Evolutionary conservation across 2,329 filamentous ascomycete genomes (phyloP), one percentile per base, ranked within the genome.

Genomic region (Cercospora sojina): DNA sequence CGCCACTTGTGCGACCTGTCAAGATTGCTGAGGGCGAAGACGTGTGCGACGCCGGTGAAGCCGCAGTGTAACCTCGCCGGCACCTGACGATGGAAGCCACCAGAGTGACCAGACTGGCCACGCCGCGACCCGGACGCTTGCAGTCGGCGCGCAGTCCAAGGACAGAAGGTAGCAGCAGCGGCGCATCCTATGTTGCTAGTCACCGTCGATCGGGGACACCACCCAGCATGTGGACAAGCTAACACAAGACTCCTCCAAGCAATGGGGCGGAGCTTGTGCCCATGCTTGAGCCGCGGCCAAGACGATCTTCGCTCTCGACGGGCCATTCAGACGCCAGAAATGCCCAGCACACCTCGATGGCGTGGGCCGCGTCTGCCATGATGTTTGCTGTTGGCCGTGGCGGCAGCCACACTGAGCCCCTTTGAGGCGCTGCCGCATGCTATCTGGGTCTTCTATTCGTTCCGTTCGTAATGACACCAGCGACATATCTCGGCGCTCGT

Each of bases 181-280:
- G 62, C n/a, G 29, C 18, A 18, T 31, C 35, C 47, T 56, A 27
- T 43, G 35, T 64, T 41, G 29, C 53, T 43, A 32, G 56, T n/a
- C 9, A 18, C 27, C 29, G n/a, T 12, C 27, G 41, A 43, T 31
- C 20, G 55, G 35, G 35, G 13, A 59, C 4, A 23, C 59, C 23
- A 60, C 35, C 18, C 41, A 51, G 38, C 12, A 51, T 9, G 38
- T 23, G 27, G 25, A 51, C 43, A 62, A 66, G 59, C 64, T 59
- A 64, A 31, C 38, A 64, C 65, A 67, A 64, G 62, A 60, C 49
- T 61, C 38, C n/a, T 29, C 31, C 62, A 56, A 53, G 59, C 64
- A 43, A 55, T 62, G 32, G 13, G 49, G 32, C 51, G 51, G 60
- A 63, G 65, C 65, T 67, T 67, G 65, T 67, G 49, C 65, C 18